These are phyloP conservation scores for Exophiala mesophila DNA, from an alignment of 2,329 filamentous ascomycete species.

Conservation along the genomic window DNA sequence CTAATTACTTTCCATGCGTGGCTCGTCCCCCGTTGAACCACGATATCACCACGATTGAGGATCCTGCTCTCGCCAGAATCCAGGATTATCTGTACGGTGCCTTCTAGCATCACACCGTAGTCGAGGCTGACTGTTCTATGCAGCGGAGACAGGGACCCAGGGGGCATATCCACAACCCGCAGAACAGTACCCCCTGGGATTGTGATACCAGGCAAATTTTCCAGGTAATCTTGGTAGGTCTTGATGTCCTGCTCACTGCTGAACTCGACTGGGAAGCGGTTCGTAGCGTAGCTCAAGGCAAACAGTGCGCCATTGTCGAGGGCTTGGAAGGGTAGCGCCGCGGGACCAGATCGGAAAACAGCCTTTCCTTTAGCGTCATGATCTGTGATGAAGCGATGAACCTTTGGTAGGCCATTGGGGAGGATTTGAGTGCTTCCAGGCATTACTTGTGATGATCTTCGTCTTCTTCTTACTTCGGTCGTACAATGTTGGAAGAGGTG, in stretches of 20 bases:
- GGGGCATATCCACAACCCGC: conserved; percentile 41
- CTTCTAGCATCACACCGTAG: conserved; percentile 52
- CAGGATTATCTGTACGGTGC: conserved; percentile 47
- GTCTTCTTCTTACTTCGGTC: too few relatives aligned
- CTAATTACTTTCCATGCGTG: conserved; percentile 37
- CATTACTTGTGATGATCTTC: too few relatives aligned
- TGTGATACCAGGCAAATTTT: conserved; percentile 15
- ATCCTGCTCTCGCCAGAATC: conserved; percentile 46
- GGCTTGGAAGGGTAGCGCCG: conserved; percentile 1
- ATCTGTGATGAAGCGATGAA: conserved; percentile 14
- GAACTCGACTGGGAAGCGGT: conserved; percentile 9
- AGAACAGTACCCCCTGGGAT: conserved; percentile 20
- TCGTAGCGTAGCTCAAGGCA: conserved; percentile 13
- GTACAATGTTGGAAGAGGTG: too few relatives aligned
- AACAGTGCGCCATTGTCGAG: conserved; percentile 5
- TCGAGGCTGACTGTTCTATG: conserved; percentile 53
- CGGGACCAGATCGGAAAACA: conserved; percentile 4
- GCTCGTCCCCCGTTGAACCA: conserved; percentile 46
- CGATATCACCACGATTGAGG: conserved; percentile 48
- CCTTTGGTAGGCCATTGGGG: conserved; percentile 9
- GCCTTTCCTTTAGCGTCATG: conserved; percentile 15
- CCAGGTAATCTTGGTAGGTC: conserved; percentile 10
- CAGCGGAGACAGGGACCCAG: conserved; percentile 40
- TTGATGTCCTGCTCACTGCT: conserved; percentile 12
- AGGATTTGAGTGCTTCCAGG: background rate